Conservation (phyloP, 2,329 filamentous ascomycete species). For the Metarhizium sp. region DNA sequence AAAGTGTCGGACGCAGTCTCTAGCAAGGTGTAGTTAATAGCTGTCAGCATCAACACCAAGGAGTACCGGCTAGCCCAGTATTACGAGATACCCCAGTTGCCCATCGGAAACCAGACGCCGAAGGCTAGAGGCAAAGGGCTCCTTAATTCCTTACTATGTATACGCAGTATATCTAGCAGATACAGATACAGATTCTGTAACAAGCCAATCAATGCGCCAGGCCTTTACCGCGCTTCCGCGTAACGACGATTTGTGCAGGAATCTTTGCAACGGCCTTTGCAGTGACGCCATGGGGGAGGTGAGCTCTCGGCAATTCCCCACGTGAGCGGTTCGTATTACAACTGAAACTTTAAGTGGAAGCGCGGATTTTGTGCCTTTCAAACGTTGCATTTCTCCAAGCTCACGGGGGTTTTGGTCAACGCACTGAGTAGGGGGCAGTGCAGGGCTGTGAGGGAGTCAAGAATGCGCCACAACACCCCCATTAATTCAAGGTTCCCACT, state of each 20-base stretch:
- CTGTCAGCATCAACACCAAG: too few relatives aligned
- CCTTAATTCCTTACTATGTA: too few relatives aligned
- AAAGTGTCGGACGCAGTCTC: neutral
- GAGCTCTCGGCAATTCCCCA: neutral
- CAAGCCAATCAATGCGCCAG: neutral
- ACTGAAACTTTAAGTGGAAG: neutral
- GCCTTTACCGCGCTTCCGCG: neutral
- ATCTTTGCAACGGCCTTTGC: neutral
- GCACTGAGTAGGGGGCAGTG: neutral
- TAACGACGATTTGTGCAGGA: neutral
- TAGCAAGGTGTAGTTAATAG: too few relatives aligned
- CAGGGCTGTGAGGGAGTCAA: neutral
- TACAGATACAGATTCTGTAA: neutral
- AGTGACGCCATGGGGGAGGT: neutral
- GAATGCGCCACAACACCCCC: neutral
- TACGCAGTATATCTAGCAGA: too few relatives aligned
- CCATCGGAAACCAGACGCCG: too few relatives aligned
- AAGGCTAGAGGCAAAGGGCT: too few relatives aligned
- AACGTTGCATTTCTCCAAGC: too few relatives aligned
- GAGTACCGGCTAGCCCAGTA: too few relatives aligned
- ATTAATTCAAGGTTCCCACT: neutral
- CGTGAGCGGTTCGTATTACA: neutral
- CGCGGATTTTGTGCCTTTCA: too few relatives aligned
- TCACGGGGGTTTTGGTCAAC: too few relatives aligned
- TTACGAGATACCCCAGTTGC: too few relatives aligned